Percentiles rank a stretch among this genome's conserved stretches.
phyloP scores from a whole-genome alignment of 202 grass and related monocot species.

The Setaria viridis region DNA sequence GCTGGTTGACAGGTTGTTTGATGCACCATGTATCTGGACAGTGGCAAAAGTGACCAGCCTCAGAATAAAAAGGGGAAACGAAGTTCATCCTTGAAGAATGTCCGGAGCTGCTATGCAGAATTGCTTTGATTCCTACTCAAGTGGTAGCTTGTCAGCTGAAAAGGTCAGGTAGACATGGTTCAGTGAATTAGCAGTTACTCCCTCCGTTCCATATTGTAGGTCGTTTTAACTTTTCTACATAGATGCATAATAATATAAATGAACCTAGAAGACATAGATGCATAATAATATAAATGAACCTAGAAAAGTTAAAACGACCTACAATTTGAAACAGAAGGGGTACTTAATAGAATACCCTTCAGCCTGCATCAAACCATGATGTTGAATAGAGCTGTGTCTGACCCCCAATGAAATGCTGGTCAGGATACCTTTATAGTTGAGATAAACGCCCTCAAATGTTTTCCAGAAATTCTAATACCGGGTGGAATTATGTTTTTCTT shows the following conservation, averaged over 20 bases:
- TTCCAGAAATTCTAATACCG: background rate
- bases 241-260: too few relatives aligned
- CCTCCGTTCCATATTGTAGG: too few relatives aligned
- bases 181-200: background rate
- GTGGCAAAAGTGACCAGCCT: slow-evolving; percentile 21
- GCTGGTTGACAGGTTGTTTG: slow-evolving; percentile 18
- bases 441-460: background rate
- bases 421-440: background rate
- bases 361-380: background rate
- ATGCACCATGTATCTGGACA: background rate
- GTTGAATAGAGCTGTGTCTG: background rate
- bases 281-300: too few relatives aligned
- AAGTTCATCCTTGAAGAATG: slow-evolving; percentile 29
- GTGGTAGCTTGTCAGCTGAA: background rate
- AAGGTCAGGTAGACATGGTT: background rate
- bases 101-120: background rate
- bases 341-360: background rate
- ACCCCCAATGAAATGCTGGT: background rate
- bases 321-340: too few relatives aligned
- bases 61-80: background rate
- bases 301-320: too few relatives aligned
- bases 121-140: background rate
- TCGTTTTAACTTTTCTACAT: too few relatives aligned
- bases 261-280: too few relatives aligned
- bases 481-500: background rate